Percentiles rank a stretch among this genome's conserved stretches.
Evolutionary conservation across 2,329 filamentous ascomycete species (phyloP).

Genomic region (Monilinia laxa): DNA sequence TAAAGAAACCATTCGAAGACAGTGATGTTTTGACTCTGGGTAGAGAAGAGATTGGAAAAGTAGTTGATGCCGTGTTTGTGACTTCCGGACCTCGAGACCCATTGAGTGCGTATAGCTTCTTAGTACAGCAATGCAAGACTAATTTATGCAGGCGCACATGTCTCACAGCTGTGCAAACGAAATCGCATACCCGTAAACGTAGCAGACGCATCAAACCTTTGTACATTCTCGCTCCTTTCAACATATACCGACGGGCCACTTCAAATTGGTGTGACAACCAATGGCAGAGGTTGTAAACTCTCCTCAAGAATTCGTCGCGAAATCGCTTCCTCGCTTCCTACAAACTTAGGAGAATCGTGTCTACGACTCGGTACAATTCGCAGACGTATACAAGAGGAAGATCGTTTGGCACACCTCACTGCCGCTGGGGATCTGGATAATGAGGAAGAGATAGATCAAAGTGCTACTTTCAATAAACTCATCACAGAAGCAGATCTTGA

Average conservation of each 20-base stretch:
- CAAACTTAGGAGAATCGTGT: slow-evolving; percentile 73
- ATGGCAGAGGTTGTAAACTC: slow-evolving; percentile 90
- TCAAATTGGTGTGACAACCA: slow-evolving; percentile 94
- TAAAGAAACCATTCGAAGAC: slow-evolving; percentile 65
- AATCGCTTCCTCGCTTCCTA: slow-evolving; percentile 76
- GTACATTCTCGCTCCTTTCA: slow-evolving; percentile 85
- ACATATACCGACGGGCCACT: slow-evolving; percentile 88
- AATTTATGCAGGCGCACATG: slow-evolving; percentile 54
- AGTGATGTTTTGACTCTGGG: slow-evolving; percentile 73
- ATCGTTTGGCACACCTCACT: slow-evolving; percentile 48
- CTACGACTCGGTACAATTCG: slow-evolving; percentile 73
- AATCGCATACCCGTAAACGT: slow-evolving; percentile 92
- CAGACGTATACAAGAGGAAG: slow-evolving; percentile 70
- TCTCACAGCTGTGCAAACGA: slow-evolving; percentile 72
- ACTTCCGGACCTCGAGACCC: slow-evolving; percentile 57
- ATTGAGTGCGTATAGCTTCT: slow-evolving; percentile 37
- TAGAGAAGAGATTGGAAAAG: slow-evolving; percentile 70
- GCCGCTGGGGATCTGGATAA: slow-evolving; percentile 39
- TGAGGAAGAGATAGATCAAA: slow-evolving; percentile 67
- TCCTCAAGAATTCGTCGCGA: slow-evolving; percentile 86
- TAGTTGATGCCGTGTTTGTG: slow-evolving; percentile 92
- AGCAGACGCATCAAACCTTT: slow-evolving; percentile 79
- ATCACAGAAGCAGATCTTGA: slow-evolving; percentile 72
- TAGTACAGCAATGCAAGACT: neutral
- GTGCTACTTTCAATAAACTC: slow-evolving; percentile 79